Conservation (phyloP, 2,329 filamentous ascomycete species). For the Colletotrichum agaves region DNA sequence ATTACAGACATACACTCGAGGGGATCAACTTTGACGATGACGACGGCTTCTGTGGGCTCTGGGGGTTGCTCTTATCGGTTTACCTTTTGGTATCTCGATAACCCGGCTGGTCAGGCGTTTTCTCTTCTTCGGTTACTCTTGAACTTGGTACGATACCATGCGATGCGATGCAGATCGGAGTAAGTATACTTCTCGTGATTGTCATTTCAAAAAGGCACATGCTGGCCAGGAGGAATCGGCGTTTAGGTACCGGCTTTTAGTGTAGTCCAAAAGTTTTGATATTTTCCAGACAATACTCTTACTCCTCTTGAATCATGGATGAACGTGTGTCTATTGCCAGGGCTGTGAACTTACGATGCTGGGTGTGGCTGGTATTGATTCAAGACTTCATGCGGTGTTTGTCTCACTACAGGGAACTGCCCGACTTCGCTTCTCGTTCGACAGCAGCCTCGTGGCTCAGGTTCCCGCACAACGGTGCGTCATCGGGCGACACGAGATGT, state of each 20-base stretch:
- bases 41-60: constrained; percentile 46
- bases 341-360: no score
- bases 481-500: constrained; percentile 33
- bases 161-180: constrained; percentile 31
- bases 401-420: constrained; percentile 2
- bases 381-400: not conserved
- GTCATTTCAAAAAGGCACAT: constrained; percentile 29
- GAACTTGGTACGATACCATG: constrained; percentile 36
- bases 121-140: constrained; percentile 33
- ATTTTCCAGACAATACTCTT: not conserved
- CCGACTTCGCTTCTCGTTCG: constrained; percentile 39
- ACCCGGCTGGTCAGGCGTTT: constrained; percentile 36
- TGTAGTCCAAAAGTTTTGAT: constrained; percentile 37
- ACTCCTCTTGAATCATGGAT: not conserved
- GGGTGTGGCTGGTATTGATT: not conserved
- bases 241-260: constrained; percentile 27
- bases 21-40: constrained; percentile 47
- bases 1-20: constrained; percentile 40
- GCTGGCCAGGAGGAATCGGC: constrained; percentile 25
- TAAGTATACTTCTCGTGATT: constrained; percentile 39
- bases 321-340: not conserved
- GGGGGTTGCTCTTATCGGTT: constrained; percentile 31
- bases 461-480: constrained; percentile 11
- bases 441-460: constrained; percentile 53
- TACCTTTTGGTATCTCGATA: constrained; percentile 16